A percentile compares a stretch with the other conserved stretches of the same genome.
phyloP scores from a whole-genome alignment of 495 filamentous ascomycete genomes.

The Eremomyces bilateralis region DNA sequence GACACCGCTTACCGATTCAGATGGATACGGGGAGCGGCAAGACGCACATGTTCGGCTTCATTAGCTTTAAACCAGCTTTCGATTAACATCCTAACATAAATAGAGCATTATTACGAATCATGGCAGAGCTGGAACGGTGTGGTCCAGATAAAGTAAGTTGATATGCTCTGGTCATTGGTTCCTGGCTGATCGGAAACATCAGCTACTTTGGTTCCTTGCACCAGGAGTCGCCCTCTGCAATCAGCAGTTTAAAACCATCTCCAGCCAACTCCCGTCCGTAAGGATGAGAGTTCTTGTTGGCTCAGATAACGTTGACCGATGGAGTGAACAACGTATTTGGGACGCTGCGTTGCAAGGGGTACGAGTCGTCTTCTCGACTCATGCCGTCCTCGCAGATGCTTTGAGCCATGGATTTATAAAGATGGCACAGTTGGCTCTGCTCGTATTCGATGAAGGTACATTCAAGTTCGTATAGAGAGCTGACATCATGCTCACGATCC shows the following conservation, averaged over 20 bases:
- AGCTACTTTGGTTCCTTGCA: slow-evolving; percentile 73
- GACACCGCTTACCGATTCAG: slow-evolving; percentile 19
- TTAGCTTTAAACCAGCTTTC: slow-evolving; percentile 10
- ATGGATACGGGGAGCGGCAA: slow-evolving; percentile 94
- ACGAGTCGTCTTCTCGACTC: slow-evolving; percentile 56
- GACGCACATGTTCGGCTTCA: slow-evolving; percentile 51
- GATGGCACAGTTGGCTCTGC: slow-evolving; percentile 39
- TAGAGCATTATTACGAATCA: slow-evolving; percentile 56
- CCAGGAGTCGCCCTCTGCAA: slow-evolving; percentile 53
- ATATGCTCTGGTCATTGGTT: no score
- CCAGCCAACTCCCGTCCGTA: slow-evolving; percentile 36
- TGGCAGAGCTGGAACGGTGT: slow-evolving; percentile 44
- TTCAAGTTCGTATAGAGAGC: not conserved
- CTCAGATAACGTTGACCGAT: slow-evolving; percentile 45
- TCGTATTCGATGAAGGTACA: slow-evolving; percentile 83
- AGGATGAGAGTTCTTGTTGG: slow-evolving; percentile 45
- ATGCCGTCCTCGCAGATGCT: slow-evolving; percentile 59
- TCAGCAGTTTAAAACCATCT: slow-evolving; percentile 51
- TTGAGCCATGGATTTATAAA: slow-evolving; percentile 59
- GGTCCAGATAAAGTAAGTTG: slow-evolving; percentile 36
- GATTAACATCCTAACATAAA: slow-evolving; percentile 1
- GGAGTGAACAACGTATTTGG: slow-evolving; percentile 55
- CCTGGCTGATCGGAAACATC: no score
- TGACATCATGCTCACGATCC: slow-evolving; percentile 6
- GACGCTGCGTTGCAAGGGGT: slow-evolving; percentile 44